Conservation (phyloP, 768 basidiomycete genomes). For the Floccularia luteovirens region DNA sequence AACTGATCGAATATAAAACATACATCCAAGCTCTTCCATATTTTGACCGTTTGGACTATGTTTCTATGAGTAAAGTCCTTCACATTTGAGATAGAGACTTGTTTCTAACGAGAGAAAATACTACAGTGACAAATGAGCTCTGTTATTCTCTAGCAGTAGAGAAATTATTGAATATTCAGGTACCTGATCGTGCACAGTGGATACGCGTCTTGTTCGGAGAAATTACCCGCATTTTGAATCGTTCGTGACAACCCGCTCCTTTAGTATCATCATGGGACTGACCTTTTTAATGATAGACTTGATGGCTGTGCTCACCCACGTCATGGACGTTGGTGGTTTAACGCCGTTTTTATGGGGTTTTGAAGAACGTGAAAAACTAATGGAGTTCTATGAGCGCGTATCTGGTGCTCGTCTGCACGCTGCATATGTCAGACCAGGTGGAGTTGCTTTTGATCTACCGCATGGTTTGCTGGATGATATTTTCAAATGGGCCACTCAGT, state of each 20-base stretch:
- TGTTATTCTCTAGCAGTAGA: constrained; percentile 97
- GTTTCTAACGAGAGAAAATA: too few relatives aligned
- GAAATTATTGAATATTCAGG: constrained; percentile 94
- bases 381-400: constrained; percentile 99
- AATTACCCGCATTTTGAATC: constrained; percentile 93
- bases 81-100: too few relatives aligned
- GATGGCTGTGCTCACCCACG: constrained; percentile 94
- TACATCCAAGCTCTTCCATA: constrained; percentile 97
- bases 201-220: constrained; percentile 96
- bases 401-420: constrained; percentile 96
- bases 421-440: constrained; percentile 96
- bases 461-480: constrained; percentile 99
- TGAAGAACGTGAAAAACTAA: constrained; percentile 99
- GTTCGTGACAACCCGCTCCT: constrained; percentile 30
- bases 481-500: constrained; percentile 97
- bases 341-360: constrained; percentile 99
- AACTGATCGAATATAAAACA: constrained; percentile 98
- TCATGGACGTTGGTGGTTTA: constrained; percentile 96
- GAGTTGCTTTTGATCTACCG: constrained; percentile 95
- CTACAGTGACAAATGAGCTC: constrained; percentile 93
- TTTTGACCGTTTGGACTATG: constrained; percentile 98
- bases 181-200: constrained; percentile 97
- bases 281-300: constrained; percentile 44
- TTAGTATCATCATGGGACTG: neutral
- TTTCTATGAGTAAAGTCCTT: constrained; percentile 98